Evolutionary conservation across 192 early-diverging fungal species (phyloP), one percentile per base, ranked within the genome.

Genomic region (Coemansia biformis): DNA sequence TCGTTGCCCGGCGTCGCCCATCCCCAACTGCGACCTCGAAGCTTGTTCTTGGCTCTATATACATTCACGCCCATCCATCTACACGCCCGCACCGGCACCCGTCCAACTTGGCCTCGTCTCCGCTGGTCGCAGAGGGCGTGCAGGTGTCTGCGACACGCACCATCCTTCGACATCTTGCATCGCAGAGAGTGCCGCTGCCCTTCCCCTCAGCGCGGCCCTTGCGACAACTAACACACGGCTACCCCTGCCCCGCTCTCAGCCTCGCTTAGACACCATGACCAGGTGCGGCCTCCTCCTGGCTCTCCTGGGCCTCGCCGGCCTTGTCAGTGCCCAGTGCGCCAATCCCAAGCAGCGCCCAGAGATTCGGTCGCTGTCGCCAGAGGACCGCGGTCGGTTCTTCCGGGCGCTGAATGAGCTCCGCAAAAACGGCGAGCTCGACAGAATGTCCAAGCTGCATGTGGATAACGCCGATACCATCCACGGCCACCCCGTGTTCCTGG

Each of bases 401-500:
- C 32, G 33, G 9, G 76, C 76, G 36, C 34, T 73, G 16, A 30
- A 59, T 15, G 31, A 49, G 47, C 14, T 76, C 9, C 59, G 62
- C 40, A 29, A 34, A 12, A 76, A 76, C 18, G 73, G 73, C 14
- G 66, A 69, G 56, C 53, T 78, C 14, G 70, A 63, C 36, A 48
- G 64, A 18, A 57, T 74, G 48, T 66, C 76, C 2, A 60, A 51
- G 39, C 36, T 68, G 17, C 76, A 78, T 40, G 56, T 73, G 13
- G 65, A 67, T 15, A 68, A 78, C 38, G 70, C 76, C 15, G 57
- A 65, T 33, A 48, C 44, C 9, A 67, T 77, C 21, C 75, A 77
- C 42, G 68, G 68, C 1, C 69, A 67, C 23, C 58, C 75, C 0
- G 56, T 63, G 30, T 80, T 80, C 51, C 56, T 80, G 18, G 63